Percentiles rank a stretch among this genome's conserved stretches.
Conservation (phyloP, 352 stramenopile genomes). For the Globisporangium viniferum region DNA sequence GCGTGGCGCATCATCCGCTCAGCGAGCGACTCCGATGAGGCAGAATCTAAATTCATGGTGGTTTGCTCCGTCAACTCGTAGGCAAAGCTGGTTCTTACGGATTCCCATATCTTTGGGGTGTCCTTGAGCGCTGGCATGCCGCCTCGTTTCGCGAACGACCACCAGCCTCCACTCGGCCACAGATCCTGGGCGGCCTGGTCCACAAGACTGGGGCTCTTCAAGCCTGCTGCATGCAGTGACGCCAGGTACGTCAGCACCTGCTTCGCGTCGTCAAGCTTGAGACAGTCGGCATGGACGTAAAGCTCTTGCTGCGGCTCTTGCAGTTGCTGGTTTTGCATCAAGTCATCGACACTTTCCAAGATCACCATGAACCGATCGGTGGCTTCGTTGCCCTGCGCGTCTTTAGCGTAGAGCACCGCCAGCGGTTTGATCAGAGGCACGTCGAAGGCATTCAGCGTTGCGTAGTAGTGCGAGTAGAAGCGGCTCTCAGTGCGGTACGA, state of each 20-base stretch:
- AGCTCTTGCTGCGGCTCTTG: background rate
- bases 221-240: conserved; percentile 37
- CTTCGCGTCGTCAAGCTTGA: conserved; percentile 30
- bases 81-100: conserved; percentile 32
- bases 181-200: conserved; percentile 25
- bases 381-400: conserved; percentile 19
- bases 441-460: conserved; percentile 19
- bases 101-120: conserved; percentile 35
- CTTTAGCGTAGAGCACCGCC: conserved; percentile 39
- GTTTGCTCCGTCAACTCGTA: conserved; percentile 12
- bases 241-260: conserved; percentile 50
- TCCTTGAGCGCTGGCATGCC: conserved; percentile 32
- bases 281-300: conserved; percentile 37
- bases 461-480: conserved; percentile 55
- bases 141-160: conserved; percentile 57
- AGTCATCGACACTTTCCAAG: conserved; percentile 36
- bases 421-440: conserved; percentile 49
- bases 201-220: conserved; percentile 24
- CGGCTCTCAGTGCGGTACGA: conserved; percentile 59
- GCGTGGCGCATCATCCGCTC: conserved; percentile 48
- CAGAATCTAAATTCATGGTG: background rate
- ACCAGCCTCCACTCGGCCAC: conserved; percentile 52
- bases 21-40: conserved; percentile 24
- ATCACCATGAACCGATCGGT: conserved; percentile 51
- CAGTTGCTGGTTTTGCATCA: background rate